Base-by-base conservation (phyloP, 2,329 filamentous ascomycete species). In the Ophiostoma sp. region DNA sequence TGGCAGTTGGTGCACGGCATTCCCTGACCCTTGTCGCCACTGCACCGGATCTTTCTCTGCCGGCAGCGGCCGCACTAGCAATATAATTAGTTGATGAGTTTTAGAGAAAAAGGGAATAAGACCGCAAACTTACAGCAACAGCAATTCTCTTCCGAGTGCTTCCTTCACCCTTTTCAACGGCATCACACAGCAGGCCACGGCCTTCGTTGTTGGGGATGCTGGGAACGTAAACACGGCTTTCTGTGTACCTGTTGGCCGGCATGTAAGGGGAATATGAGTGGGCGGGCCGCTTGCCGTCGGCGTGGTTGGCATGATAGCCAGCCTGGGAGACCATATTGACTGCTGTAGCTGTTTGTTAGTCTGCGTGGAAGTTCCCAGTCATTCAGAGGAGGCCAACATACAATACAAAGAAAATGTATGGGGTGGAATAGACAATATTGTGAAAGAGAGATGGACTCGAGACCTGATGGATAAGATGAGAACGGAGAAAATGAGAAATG, bases 41-140 rank as follows among this genome's bases (percentile, higher is more conserved):
- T 96, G 81, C 94, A 98, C 75, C 92, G 90, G 76, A 98, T 98
- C 83, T 98, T 98, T 71, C 94, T 87, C 81, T 94, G 94, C 72
- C 94, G 88, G 80, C 94, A 98, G 74, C 94, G 88, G 48, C 88
- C 87, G 79, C 94, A 98, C 94, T 97, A 74, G 79, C 94, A 98
- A 94, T 97, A 74, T 13, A 1, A 33, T 66, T 31, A 65, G 48
- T 71, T 20, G 3, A 20, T 33, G 72, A 2, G 4, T 6, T 52
- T 52, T 6, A 6, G 27, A 13, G 6, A 57, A 39, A 13, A 13
- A 57, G 52, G 4, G n/a, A 8, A 52, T 6, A 41, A 35, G 4
- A 15, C 10, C 27, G 10, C 15, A 4, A 4, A 79, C 85, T 80
- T 80, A 88, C 86, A 71, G 86, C 86, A 72, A 88, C 84, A 35